Evolutionary conservation across 139 green algal species (phyloP), one percentile per base, ranked within the genome.

Genomic region (Tetradesmus obliquus): DNA sequence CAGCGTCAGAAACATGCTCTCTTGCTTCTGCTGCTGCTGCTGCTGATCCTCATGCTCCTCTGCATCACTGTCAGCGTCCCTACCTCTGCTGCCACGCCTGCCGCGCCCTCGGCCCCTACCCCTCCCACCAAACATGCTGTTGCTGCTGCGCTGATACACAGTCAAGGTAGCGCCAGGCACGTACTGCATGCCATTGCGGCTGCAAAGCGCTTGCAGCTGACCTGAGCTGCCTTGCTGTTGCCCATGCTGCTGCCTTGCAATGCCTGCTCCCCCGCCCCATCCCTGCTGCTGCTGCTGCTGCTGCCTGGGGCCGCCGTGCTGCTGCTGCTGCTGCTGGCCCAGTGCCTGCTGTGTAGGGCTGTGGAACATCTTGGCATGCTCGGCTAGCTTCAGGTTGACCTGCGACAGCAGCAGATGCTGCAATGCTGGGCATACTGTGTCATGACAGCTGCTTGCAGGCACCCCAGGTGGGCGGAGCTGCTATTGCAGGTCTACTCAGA

Each of bases 311-410:
- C 1, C 24, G 13, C 22, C n/a, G 80, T 89, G 45, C 69, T 62
- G 13, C 55, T 62, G 13, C 55, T 55, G 51, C 88, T 90, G 88
- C 71, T 9, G 22, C 90, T 92, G 93, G 54, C 66, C 84, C 76
- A 86, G 66, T 60, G 85, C 87, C 86, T 93, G 55, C 71, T 93
- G 88, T 13, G 83, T 79, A 7, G 95, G 72, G 86, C 88, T 93
- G 88, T 90, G 88, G 13, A 88, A 83, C 0, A 79, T 62, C 53
- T 88, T 79, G 2, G 53, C 90, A 51, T 87, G 55, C 57, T 91
- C 93, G 5, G 82, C 90, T 6, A 91, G 94, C 84, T 92, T 91
- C 45, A 97, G 91, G 72, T 95, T 96, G 1, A 96, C 79, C 66
- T 76, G 15, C 66, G n/a, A 19, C 66, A 76, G 12, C 2, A 24